phyloP scores from a whole-genome alignment of 2,329 filamentous ascomycete species.

The Teratosphaeria destructans region DNA sequence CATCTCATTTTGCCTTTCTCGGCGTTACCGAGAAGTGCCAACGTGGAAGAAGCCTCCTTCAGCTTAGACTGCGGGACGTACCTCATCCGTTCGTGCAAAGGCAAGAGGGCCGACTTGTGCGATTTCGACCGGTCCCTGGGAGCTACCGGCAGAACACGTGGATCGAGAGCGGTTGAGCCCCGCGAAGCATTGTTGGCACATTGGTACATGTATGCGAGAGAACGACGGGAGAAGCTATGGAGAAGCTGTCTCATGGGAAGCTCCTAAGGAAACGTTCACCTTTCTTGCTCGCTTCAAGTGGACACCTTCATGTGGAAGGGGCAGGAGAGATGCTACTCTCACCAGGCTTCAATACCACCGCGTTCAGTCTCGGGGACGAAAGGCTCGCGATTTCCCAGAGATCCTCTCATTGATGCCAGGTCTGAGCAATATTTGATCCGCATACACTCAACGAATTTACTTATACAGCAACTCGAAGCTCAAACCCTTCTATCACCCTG shows the following conservation, averaged over 20 bases:
- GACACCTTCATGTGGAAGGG: no score
- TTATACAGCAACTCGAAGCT: not conserved
- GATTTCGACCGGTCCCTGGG: not conserved
- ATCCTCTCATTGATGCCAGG: not conserved
- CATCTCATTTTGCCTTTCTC: not conserved
- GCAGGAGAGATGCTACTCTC: no score
- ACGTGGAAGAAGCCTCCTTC: not conserved
- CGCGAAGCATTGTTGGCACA: not conserved
- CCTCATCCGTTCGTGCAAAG: not conserved
- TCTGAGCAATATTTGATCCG: not conserved
- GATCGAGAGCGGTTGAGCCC: not conserved
- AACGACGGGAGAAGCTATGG: not conserved
- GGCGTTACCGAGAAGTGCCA: not conserved
- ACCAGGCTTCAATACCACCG: no score
- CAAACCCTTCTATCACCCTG: not conserved
- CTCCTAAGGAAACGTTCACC: no score
- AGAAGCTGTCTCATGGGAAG: not conserved
- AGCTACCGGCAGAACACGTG: not conserved
- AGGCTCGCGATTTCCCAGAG: not conserved
- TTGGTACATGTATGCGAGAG: not conserved
- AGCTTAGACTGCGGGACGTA: not conserved
- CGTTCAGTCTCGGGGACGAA: no score
- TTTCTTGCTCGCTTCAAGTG: no score
- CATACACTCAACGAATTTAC: not conserved
- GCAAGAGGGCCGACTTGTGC: not conserved